A percentile compares a stretch with the other conserved stretches of the same genome.
Evolutionary conservation across 768 basidiomycete genomes (phyloP).

Genomic region (Amanita pseudoporphyria): DNA sequence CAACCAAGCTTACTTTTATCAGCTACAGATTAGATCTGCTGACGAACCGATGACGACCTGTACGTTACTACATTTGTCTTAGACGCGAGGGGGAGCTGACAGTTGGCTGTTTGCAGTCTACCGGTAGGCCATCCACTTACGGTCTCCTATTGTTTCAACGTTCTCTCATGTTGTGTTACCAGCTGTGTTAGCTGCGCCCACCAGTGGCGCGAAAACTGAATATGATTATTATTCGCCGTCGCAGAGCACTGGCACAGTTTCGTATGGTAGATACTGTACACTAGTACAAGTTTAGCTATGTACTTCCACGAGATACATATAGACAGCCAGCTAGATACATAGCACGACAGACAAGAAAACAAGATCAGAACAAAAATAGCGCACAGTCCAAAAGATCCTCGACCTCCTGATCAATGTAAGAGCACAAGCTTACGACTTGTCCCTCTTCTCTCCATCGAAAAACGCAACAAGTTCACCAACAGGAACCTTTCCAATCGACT

Average conservation of each 20-base stretch:
- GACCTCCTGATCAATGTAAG: background rate
- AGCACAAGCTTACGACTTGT: background rate
- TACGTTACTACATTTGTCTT: constrained; percentile 19
- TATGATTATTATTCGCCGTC: too few relatives aligned
- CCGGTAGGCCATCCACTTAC: constrained; percentile 32
- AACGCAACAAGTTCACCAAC: constrained; percentile 78
- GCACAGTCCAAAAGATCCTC: background rate
- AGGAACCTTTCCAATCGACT: constrained; percentile 51
- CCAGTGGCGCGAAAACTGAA: too few relatives aligned
- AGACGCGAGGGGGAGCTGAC: background rate
- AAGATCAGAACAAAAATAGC: background rate
- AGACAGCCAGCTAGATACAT: too few relatives aligned
- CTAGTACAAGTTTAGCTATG: too few relatives aligned
- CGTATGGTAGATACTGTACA: too few relatives aligned
- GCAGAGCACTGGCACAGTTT: too few relatives aligned
- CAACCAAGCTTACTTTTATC: too few relatives aligned
- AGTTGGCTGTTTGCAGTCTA: constrained; percentile 36
- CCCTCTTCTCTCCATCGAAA: constrained; percentile 52
- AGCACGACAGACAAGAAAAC: background rate
- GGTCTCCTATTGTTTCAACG: background rate
- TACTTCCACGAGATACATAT: too few relatives aligned
- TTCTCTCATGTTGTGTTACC: constrained; percentile 4
- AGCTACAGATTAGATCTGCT: constrained; percentile 90
- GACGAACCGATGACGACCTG: constrained; percentile 85
- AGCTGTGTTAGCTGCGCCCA: constrained; percentile 58